A percentile compares a stretch with the other conserved stretches of the same genome.
Evolutionary conservation across 208 protist species (phyloP).

Genomic region (Trypanosoma brucei): DNA sequence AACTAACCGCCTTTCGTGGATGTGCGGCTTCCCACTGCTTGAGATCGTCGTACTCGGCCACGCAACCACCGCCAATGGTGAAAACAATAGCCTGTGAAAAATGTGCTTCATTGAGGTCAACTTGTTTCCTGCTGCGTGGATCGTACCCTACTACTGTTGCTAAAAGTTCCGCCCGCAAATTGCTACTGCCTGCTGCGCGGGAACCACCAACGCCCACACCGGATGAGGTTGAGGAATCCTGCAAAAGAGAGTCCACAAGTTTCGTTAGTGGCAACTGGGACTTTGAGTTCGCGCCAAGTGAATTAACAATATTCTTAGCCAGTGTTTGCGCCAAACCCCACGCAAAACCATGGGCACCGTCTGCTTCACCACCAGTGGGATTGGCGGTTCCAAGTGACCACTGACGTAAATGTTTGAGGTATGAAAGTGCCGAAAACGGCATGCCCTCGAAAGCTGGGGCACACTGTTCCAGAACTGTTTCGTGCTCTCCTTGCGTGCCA

Average conservation of each 20-base stretch:
- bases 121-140: conserved; percentile 53
- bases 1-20: conserved; percentile 73
- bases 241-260: conserved; percentile 80
- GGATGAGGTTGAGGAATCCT: conserved; percentile 34
- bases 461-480: conserved; percentile 24
- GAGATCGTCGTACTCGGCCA: conserved; percentile 88
- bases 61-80: conserved; percentile 74
- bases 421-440: conserved; percentile 65
- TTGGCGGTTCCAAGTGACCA: conserved; percentile 40
- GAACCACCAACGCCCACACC: conserved; percentile 8
- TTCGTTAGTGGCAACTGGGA: conserved; percentile 80
- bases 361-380: conserved; percentile 8
- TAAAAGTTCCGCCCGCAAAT: conserved; percentile 27
- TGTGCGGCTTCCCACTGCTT: conserved; percentile 76
- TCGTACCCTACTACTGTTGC: conserved; percentile 72
- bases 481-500: conserved; percentile 45
- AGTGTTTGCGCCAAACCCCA: conserved; percentile 87
- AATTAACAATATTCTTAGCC: conserved; percentile 73
- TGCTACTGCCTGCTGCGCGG: conserved; percentile 10
- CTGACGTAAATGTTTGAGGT: conserved; percentile 74
- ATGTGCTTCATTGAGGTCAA: conserved; percentile 51
- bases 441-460: conserved; percentile 4
- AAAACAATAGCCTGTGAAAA: conserved; percentile 90
- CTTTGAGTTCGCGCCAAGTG: conserved; percentile 52
- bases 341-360: conserved; percentile 49